Evolutionary conservation across 1,284 basidiomycete genomes (phyloP).

Genomic region (Ustilago lituana): DNA sequence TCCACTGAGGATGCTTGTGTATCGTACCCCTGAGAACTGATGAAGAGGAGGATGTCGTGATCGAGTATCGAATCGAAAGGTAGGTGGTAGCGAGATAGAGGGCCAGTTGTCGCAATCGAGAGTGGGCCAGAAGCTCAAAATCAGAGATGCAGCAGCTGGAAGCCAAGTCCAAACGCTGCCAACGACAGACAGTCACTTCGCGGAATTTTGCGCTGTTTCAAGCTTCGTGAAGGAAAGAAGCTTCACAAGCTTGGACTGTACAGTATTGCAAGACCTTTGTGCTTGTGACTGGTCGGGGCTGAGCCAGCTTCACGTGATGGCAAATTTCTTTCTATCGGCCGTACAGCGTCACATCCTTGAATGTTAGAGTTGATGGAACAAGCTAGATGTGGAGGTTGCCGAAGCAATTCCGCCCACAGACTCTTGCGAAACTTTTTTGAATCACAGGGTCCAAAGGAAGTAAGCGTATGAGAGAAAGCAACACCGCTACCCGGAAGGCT

Average conservation of each 20-base stretch:
- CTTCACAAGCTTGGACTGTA: no score
- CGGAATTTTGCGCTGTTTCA: no score
- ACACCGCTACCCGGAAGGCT: neutral
- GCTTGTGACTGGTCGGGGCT: slow-evolving; percentile 15
- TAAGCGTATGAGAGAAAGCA: neutral
- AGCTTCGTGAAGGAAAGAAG: no score
- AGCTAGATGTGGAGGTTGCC: neutral
- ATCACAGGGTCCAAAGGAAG: slow-evolving; percentile 1
- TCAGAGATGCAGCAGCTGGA: neutral
- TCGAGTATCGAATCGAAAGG: neutral
- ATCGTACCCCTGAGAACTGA: no score
- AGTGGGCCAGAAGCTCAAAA: neutral
- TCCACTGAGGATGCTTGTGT: no score
- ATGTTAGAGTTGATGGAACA: neutral
- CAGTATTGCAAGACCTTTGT: no score
- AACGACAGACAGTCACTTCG: no score
- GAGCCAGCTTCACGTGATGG: slow-evolving; percentile 38
- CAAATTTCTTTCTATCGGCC: slow-evolving; percentile 43
- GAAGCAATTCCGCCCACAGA: neutral
- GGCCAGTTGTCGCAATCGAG: neutral
- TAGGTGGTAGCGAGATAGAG: neutral
- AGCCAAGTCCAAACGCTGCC: no score
- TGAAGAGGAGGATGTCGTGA: neutral
- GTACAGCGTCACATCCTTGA: neutral
- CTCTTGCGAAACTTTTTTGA: slow-evolving; percentile 1